phyloP scores from a whole-genome alignment of 2,329 filamentous ascomycete species.

The Lachnellula subtilissima region DNA sequence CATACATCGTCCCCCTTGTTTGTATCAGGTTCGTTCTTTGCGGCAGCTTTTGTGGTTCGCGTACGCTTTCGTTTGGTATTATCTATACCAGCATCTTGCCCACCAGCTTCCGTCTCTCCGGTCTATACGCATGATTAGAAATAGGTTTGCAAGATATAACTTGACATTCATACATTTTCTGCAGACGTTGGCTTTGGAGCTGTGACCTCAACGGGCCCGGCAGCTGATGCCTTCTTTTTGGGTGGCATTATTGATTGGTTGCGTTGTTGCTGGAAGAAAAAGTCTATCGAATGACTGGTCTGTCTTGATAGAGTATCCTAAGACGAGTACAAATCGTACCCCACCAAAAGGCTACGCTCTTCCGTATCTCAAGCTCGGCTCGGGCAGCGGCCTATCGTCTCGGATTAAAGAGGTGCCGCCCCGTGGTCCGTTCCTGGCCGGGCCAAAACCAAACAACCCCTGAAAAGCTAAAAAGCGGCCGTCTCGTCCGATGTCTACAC shows the following conservation, averaged over 20 bases:
- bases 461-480: no score
- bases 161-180: constrained; percentile 13
- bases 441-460: no score
- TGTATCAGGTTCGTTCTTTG: constrained; percentile 13
- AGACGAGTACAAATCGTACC: neutral
- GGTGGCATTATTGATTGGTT: constrained; percentile 19
- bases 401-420: no score
- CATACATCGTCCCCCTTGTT: constrained; percentile 26
- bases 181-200: constrained; percentile 9
- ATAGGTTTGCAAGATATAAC: neutral
- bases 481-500: no score
- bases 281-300: neutral
- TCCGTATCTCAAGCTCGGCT: no score
- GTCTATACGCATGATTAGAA: neutral
- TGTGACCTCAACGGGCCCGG: constrained; percentile 21
- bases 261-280: constrained; percentile 1
- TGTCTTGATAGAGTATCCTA: neutral
- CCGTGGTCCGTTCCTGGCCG: no score
- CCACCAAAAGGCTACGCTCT: no score
- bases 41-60: constrained; percentile 14
- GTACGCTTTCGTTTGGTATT: constrained; percentile 23
- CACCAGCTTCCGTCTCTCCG: neutral
- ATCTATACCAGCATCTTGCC: constrained; percentile 8
- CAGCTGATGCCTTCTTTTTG: constrained; percentile 20
- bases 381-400: no score